Conservation (phyloP, 768 basidiomycete species). For the Boletus huronensis region DNA sequence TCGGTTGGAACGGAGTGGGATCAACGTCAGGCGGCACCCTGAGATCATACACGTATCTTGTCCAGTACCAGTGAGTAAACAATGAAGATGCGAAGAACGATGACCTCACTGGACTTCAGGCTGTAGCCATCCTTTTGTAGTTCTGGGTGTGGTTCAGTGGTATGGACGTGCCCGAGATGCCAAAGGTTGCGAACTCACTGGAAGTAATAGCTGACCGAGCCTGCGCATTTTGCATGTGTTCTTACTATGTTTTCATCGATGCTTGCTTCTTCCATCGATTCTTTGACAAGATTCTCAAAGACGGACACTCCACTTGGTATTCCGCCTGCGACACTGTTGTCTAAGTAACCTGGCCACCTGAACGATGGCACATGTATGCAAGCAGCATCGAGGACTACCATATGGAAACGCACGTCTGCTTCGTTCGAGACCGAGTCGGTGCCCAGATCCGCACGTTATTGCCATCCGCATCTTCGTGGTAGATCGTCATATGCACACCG, state of each 20-base stretch:
- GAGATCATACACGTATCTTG: constrained; percentile 84
- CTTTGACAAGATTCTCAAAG: constrained; percentile 80
- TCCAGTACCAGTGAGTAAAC: neutral
- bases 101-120: constrained; percentile 75
- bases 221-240: constrained; percentile 54
- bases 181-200: constrained; percentile 38
- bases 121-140: constrained; percentile 58
- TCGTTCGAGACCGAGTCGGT: constrained; percentile 79
- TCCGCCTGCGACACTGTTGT: constrained; percentile 91
- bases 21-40: constrained; percentile 53
- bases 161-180: neutral
- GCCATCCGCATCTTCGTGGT: constrained; percentile 38
- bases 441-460: constrained; percentile 69
- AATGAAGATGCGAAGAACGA: neutral
- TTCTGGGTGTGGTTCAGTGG: constrained; percentile 14
- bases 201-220: constrained; percentile 80
- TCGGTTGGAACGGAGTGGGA: constrained; percentile 53
- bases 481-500: constrained; percentile 88
- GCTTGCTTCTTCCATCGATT: constrained; percentile 92
- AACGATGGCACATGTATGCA: neutral
- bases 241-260: constrained; percentile 63
- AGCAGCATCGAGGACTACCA: neutral
- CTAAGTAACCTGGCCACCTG: constrained; percentile 82
- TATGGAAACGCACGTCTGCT: constrained; percentile 68
- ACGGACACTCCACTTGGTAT: constrained; percentile 75